phyloP scores from a whole-genome alignment of 1,139 yeast genomes.

The Zygotorulaspora mrakii region DNA sequence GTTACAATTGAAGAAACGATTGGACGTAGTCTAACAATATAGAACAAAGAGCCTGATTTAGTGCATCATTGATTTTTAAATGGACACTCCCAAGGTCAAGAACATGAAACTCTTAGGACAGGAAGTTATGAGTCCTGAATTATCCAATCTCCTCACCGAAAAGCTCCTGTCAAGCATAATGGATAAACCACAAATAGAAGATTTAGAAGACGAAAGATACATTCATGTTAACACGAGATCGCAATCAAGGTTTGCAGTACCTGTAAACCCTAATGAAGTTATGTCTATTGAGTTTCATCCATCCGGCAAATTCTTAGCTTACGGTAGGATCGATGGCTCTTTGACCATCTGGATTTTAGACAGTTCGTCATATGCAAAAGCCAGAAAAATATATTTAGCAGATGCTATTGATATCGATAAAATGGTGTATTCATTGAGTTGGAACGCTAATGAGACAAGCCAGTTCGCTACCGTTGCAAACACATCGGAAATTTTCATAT shows the following conservation, averaged over 20 bases:
- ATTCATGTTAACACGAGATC: conserved; percentile 18
- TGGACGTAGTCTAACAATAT: no score
- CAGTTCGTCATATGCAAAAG: conserved; percentile 13
- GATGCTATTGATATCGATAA: conserved; percentile 46
- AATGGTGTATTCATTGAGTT: conserved; percentile 50
- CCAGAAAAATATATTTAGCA: conserved; percentile 35
- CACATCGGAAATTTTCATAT: conserved; percentile 51
- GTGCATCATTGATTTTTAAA: background rate
- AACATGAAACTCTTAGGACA: conserved; percentile 5
- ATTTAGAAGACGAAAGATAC: conserved; percentile 30
- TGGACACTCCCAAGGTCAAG: conserved; percentile 2
- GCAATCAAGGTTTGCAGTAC: conserved; percentile 26
- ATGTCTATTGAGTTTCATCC: conserved; percentile 29
- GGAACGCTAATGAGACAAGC: conserved; percentile 56
- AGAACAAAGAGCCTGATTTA: no score
- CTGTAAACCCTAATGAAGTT: conserved; percentile 23
- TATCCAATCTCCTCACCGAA: conserved; percentile 15
- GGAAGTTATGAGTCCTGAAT: conserved; percentile 12
- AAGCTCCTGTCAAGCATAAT: conserved; percentile 16
- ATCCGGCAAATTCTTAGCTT: conserved; percentile 27
- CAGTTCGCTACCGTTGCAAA: conserved; percentile 58
- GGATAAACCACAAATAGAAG: conserved; percentile 16
- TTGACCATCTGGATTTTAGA: conserved; percentile 38
- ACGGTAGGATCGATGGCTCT: conserved; percentile 35
- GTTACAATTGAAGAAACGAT: no score